Evolutionary conservation across 352 stramenopile species (phyloP), one percentile per base, ranked within the genome.

Genomic region (Pythium rishiriense): DNA sequence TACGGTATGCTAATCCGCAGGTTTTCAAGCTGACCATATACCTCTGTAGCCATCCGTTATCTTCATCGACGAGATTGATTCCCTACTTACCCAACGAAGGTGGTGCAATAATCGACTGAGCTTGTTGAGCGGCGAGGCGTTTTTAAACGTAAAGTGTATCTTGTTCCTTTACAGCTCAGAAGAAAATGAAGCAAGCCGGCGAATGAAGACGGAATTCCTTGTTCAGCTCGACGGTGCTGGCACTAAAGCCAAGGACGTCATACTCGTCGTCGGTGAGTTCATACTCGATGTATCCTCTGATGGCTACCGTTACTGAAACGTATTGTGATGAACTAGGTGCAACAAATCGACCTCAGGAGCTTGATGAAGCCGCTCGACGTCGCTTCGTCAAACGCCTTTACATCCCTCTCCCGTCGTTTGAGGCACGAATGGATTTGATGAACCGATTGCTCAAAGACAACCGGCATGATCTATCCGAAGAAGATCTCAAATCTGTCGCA

Each of bases 21-120:
- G 4, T 33, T 21, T 35, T 12, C 14, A 8, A 21, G 19, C 37
- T 43, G 37, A 43, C 5, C 9, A 3, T 15, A 21, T 25, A 35
- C 2, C 28, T n/a, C 51, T 64, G 21, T 58, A 98, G 82, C 97
- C 97, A 10, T 94, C 94, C 0, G 96, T 99, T 2, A 97, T 99
- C 48, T 99, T 99, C 69, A 99, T 99, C 50, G 97, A 99, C 72
- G 97, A 99, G 79, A 98, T 99, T 63, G 98, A 99, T 78, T 99
- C 96, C 3, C 78, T 99, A 21, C 79, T 99, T 29, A 98, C 91
- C 1, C 89, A 99, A 75, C 77, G 98, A 67, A 98, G 51, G 42
- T 56, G 35, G 51, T 25, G 19, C 37, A 43, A 43, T 6, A 21
- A 4, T 21, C 7, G 6, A 43, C n/a, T n/a, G 3, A 19, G 9